Evolutionary conservation across 2,329 filamentous ascomycete genomes (phyloP), one percentile per base, ranked within the genome.

Genomic region (Lachnellula subtilissima): DNA sequence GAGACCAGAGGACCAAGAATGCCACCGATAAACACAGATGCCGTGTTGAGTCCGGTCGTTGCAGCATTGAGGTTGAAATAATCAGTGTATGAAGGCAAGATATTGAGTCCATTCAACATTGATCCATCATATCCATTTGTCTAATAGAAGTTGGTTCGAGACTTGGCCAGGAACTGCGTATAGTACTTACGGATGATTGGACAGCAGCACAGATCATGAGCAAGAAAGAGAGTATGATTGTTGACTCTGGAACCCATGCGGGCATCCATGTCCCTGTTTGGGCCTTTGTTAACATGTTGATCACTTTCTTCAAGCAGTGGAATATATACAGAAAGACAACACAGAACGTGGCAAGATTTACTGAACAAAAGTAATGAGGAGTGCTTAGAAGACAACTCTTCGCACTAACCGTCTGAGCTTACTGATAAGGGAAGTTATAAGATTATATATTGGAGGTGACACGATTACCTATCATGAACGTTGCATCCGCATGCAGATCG

Each of bases 61-160:
- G 77, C 75, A 0, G 76, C 66, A n/a, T 70, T 82, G 7, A 84
- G 74, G 4, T 74, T 61, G 69, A 84, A 84, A 65, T 83, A 84
- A 39, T 80, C 72, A 0, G 73, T 76, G 64, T 83, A 84, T 0
- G 75, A 76, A 0, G 80, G 79, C 15, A 84, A 65, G 56, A 84
- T 83, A 56, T 82, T 80, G 23, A 85, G 72, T 0, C 78, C 79
- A 57, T 83, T 82, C 68, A 64, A 48, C 58, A 62, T 61, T 12
- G 64, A 63, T 17, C 54, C 52, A 46, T 64, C 61, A 51, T 64
- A 62, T 23, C 60, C 63, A 25, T 32, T 52, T 58, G 63, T 66
- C 52, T 59, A 63, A 60, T 40, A 53, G 23, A 17, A 39, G 50
- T 58, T 25, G 53, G 50, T 28, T 28, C 9, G 12, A 40, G 50